Conservation (phyloP, 2,329 filamentous ascomycete genomes). For the Cladosporium velox region DNA sequence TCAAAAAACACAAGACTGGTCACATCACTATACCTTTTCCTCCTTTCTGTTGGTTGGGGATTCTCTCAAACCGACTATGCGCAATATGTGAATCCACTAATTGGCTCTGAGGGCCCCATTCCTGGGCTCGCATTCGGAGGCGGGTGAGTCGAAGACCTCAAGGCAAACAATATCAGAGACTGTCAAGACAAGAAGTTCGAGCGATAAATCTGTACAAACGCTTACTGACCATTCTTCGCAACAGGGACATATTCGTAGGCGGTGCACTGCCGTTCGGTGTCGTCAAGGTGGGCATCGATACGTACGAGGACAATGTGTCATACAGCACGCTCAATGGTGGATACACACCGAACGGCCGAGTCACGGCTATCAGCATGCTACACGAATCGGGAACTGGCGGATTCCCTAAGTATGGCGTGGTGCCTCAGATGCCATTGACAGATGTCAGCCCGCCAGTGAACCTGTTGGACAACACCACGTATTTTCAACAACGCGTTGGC, state of each 20-base stretch:
- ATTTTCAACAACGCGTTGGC: slow-evolving; percentile 40
- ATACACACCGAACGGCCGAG: slow-evolving; percentile 39
- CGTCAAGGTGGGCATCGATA: slow-evolving; percentile 48
- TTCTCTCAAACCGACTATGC: slow-evolving; percentile 38
- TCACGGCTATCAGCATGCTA: slow-evolving; percentile 48
- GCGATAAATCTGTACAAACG: background rate
- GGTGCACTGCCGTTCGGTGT: slow-evolving; percentile 46
- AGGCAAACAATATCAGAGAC: background rate
- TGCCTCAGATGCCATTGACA: slow-evolving; percentile 53
- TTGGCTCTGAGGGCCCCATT: slow-evolving; percentile 51
- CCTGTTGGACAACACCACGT: slow-evolving; percentile 44
- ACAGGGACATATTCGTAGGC: slow-evolving; percentile 45
- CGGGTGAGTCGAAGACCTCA: slow-evolving; percentile 26
- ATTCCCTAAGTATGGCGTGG: slow-evolving; percentile 68
- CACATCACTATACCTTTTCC: background rate
- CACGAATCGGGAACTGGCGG: slow-evolving; percentile 64
- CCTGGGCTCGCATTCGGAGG: slow-evolving; percentile 48
- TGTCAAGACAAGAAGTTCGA: background rate
- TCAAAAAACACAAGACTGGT: background rate
- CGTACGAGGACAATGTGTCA: slow-evolving; percentile 36
- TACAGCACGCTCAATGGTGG: slow-evolving; percentile 46
- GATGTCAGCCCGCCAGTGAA: slow-evolving; percentile 44
- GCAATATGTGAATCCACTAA: slow-evolving; percentile 53
- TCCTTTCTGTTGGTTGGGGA: background rate
- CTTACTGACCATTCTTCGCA: background rate